Evolutionary conservation across 169 alveolate species (phyloP).

Genomic region (Plasmodium berghei): DNA sequence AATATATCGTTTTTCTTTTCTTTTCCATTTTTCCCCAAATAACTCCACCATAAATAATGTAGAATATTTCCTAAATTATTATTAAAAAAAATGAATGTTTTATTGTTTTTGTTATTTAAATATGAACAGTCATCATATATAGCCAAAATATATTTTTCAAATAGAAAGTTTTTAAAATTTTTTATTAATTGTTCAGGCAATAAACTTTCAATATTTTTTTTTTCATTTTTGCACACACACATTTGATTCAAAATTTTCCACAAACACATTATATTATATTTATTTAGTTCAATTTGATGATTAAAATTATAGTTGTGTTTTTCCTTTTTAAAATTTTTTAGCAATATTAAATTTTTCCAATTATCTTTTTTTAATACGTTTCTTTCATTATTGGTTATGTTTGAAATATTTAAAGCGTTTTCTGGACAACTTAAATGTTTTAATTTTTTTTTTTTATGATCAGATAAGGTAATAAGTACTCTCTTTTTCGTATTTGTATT

Average conservation of each 20-base stretch:
- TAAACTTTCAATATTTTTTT: not conserved
- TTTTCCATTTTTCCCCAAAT: not conserved
- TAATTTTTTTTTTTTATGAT: not conserved
- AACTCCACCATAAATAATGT: not conserved
- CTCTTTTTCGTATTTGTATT: conserved; percentile 12
- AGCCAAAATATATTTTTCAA: not conserved
- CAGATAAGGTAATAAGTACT: conserved; percentile 4
- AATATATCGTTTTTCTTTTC: not conserved
- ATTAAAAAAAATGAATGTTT: not conserved
- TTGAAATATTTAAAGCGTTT: not conserved
- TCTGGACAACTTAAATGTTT: not conserved
- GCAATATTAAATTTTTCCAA: not conserved
- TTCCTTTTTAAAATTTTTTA: conserved; percentile 2
- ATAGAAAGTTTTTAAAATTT: not conserved
- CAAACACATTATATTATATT: not conserved
- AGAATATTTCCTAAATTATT: not conserved
- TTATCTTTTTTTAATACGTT: not conserved
- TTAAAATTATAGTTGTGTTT: not conserved
- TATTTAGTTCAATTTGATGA: not conserved
- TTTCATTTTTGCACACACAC: conserved; percentile 9
- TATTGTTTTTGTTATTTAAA: not conserved
- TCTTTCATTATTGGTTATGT: not conserved
- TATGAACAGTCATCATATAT: conserved; percentile 1
- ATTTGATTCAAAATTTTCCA: no score
- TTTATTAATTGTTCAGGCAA: conserved; percentile 8